These are phyloP conservation scores for Yamadazyma atlantica DNA, from an alignment of 1,139 yeast species.

Conservation along the genomic window DNA sequence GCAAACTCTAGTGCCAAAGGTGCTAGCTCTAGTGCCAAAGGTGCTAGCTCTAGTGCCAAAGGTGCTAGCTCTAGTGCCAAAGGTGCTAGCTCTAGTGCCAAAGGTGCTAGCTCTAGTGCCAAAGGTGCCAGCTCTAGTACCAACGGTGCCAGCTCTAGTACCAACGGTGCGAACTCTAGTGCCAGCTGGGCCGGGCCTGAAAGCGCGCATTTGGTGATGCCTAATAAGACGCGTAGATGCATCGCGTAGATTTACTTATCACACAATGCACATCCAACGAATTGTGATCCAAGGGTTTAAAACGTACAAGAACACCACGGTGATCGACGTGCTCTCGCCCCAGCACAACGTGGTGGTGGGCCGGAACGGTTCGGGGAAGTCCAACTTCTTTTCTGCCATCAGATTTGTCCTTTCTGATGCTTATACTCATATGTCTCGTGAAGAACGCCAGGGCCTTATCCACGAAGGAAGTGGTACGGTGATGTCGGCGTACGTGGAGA, in stretches of 20 bases:
- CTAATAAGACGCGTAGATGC: too few relatives aligned
- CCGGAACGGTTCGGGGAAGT: constrained; percentile 94
- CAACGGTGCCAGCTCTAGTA: too few relatives aligned
- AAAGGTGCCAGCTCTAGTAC: too few relatives aligned
- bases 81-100: too few relatives aligned
- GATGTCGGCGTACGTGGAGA: constrained; percentile 91
- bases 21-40: too few relatives aligned
- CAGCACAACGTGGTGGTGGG: constrained; percentile 91
- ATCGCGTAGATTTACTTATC: not conserved
- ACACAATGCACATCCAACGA: constrained; percentile 37
- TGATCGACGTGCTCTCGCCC: constrained; percentile 74
- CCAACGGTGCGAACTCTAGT: too few relatives aligned
- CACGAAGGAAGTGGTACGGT: constrained; percentile 93
- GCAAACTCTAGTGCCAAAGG: too few relatives aligned
- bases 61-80: too few relatives aligned
- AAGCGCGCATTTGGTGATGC: too few relatives aligned
- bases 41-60: too few relatives aligned
- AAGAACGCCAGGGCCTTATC: constrained; percentile 83
- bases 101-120: too few relatives aligned
- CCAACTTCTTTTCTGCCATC: constrained; percentile 94
- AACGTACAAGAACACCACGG: constrained; percentile 84
- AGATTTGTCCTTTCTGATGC: constrained; percentile 92
- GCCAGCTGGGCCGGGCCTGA: too few relatives aligned
- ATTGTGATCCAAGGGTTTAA: constrained; percentile 89
- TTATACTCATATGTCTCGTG: constrained; percentile 81